Evolutionary conservation across 805 yeast genomes (phyloP).

Genomic region (Teunomyces funiuensis): DNA sequence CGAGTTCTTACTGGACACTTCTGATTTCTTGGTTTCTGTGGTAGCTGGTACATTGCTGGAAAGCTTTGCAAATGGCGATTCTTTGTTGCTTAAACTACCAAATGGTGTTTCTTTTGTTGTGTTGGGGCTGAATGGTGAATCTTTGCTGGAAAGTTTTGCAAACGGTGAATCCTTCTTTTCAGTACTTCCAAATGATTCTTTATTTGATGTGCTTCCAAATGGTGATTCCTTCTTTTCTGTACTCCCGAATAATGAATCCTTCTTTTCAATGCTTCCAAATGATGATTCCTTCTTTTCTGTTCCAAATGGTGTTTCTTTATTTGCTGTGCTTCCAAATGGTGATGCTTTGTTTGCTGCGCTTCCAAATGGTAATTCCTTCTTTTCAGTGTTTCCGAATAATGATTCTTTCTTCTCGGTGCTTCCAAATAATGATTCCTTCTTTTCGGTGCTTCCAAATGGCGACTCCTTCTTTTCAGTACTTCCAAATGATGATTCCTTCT

Average conservation of each 20-base stretch:
- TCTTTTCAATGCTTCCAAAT: background rate
- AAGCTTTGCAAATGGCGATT: slow-evolving; percentile 16
- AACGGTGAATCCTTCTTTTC: background rate
- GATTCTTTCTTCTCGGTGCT: slow-evolving; percentile 4
- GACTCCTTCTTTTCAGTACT: slow-evolving; percentile 3
- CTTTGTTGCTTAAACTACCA: slow-evolving; percentile 3
- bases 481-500: background rate
- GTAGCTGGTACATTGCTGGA: background rate
- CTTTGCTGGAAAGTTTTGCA: background rate
- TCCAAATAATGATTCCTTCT: slow-evolving; percentile 19
- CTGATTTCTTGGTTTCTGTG: slow-evolving; percentile 4
- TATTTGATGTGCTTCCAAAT: background rate
- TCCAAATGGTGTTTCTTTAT: slow-evolving; percentile 15
- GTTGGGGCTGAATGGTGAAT: background rate
- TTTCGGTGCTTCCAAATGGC: slow-evolving; percentile 5
- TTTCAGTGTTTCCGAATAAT: slow-evolving; percentile 3
- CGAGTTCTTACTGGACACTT: slow-evolving; percentile 10
- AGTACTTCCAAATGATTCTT: slow-evolving; percentile 1
- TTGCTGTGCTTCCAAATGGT: slow-evolving; percentile 10
- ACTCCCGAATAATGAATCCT: background rate
- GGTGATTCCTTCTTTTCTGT: background rate
- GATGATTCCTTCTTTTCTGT: slow-evolving; percentile 1
- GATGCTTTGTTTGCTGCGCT: background rate
- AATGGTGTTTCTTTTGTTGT: slow-evolving; percentile 4
- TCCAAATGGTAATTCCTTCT: slow-evolving; percentile 10